Evolutionary conservation across 2,329 filamentous ascomycete species (phyloP).

Genomic region (Phaeosphaeriaceae sp.): DNA sequence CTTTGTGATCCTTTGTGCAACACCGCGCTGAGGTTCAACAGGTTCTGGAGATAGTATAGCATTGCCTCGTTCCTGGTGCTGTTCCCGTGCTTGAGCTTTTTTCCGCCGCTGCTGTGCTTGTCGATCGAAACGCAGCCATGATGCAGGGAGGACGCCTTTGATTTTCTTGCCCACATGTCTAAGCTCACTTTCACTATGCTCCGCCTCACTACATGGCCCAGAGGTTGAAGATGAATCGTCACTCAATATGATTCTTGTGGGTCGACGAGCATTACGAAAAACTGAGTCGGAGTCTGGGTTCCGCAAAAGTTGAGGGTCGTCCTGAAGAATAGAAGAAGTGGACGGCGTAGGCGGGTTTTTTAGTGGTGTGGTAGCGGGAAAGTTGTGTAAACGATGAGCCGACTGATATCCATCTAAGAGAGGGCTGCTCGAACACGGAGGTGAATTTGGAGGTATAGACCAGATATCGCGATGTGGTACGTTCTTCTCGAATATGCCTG

Average conservation of each 20-base stretch:
- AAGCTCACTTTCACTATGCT: constrained; percentile 41
- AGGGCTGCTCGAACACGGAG: constrained; percentile 47
- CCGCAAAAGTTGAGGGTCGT: constrained; percentile 13
- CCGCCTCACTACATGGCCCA: constrained; percentile 34
- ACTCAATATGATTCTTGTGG: constrained; percentile 22
- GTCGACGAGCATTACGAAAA: constrained; percentile 19
- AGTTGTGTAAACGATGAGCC: constrained; percentile 6
- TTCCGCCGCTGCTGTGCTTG: constrained; percentile 40
- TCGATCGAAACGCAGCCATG: constrained; percentile 57
- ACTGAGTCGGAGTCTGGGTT: constrained; percentile 32
- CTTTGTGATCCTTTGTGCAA: constrained; percentile 38
- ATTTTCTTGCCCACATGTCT: constrained; percentile 50
- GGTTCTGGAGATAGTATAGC: constrained; percentile 26
- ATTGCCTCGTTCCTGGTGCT: constrained; percentile 16
- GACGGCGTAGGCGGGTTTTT: constrained; percentile 40
- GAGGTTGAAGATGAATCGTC: constrained; percentile 27
- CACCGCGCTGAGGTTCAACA: constrained; percentile 39
- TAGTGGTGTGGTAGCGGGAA: constrained; percentile 8
- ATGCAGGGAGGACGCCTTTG: constrained; percentile 57
- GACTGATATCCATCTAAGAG: constrained; percentile 11
- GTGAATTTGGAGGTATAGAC: constrained; percentile 52
- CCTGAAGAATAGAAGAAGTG: constrained; percentile 37
- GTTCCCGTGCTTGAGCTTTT: constrained; percentile 18
- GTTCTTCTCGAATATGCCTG: constrained; percentile 13
- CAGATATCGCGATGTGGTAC: constrained; percentile 34